Evolutionary conservation across 768 basidiomycete genomes (phyloP), one percentile per base, ranked within the genome.

Genomic region (Lentinus tigrinus): DNA sequence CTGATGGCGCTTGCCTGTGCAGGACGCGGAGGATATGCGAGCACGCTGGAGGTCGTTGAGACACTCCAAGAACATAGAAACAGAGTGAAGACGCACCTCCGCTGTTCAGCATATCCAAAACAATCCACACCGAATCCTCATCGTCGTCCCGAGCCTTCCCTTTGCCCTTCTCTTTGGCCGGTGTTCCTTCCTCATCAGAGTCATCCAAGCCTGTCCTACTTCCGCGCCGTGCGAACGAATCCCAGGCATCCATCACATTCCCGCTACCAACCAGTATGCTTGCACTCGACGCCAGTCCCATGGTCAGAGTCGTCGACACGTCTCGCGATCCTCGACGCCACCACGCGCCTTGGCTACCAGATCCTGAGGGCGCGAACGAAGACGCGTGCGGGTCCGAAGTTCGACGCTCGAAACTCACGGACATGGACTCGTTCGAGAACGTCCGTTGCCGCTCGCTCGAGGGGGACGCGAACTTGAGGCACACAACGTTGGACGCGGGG

Each of bases 301-400:
- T 46, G 16, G 56, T 57, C 27, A 58, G n/a, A 2, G 52, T 46
- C 1, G 52, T 14, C 3, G 53, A 36, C 3, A 38, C 48, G 10
- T 67, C 66, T 28, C 61, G 56, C 4, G 65, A 67, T 4, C 63
- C 64, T 16, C 68, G 52, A 5, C 64, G 49, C 61, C 63, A 69
- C 65, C 65, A 67, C 3, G 54, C 42, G 2, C 47, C 27, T 11
- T 56, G 52, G 3, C 47, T n/a, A 11, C 49, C 17, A 31, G 54
- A 37, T 4, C 4, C 8, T 11, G 34, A 24, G 34, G 49, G 21
- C n/a, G 49, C n/a, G 27, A 42, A 40, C 1, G 36, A 27, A 3
- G 38, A n/a, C n/a, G n/a, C n/a, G n/a, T n/a, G n/a, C n/a, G n/a
- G 14, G 7, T 56, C 54, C 1, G 49, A 39, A 1, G 31, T 23